phyloP scores from a whole-genome alignment of 2,329 filamentous ascomycete genomes.

The Trichoderma sp. region DNA sequence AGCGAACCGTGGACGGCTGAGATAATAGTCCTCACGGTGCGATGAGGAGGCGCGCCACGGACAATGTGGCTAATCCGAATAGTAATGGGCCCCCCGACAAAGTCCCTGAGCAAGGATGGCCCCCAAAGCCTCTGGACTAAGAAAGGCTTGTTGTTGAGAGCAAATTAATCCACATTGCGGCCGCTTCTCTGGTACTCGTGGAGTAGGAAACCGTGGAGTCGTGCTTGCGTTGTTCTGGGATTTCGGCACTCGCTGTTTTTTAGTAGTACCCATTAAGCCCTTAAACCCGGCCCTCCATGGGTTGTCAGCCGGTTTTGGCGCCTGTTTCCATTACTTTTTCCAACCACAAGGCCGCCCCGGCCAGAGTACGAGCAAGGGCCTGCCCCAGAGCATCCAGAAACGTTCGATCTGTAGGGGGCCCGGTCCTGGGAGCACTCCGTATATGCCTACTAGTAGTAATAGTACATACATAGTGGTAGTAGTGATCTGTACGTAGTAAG shows the following conservation, averaged over 20 bases:
- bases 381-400: background rate
- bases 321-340: background rate
- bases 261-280: constrained; percentile 11
- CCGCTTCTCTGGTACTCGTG: constrained; percentile 17
- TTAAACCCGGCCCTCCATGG: background rate
- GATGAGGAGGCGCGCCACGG: constrained; percentile 16
- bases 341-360: background rate
- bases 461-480: background rate
- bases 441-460: background rate
- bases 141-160: background rate
- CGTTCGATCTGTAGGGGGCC: constrained; percentile 2
- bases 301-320: constrained; percentile 10
- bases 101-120: constrained; percentile 22
- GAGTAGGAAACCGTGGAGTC: background rate
- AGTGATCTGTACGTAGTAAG: background rate
- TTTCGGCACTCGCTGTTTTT: constrained; percentile 20
- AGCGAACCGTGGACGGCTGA: constrained; percentile 18
- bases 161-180: constrained; percentile 23
- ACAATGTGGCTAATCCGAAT: background rate
- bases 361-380: background rate
- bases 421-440: background rate
- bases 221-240: background rate
- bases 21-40: constrained; percentile 21
- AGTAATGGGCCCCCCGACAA: background rate
- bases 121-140: constrained; percentile 1